Evolutionary conservation across 805 yeast species (phyloP), one percentile per base, ranked within the genome.

Genomic region (Hagleromyces aurorensis): DNA sequence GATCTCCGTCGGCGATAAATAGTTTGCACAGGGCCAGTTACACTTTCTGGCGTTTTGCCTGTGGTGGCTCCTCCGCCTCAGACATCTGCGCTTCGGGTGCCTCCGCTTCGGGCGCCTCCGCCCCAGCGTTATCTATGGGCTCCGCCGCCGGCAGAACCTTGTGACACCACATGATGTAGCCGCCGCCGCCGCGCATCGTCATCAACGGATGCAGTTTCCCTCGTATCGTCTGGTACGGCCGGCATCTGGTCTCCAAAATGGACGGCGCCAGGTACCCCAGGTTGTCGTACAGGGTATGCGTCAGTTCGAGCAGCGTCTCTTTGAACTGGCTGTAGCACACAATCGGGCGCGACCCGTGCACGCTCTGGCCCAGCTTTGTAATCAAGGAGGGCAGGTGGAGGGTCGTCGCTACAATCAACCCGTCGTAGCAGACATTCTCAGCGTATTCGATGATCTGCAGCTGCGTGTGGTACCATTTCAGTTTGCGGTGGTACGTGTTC

Each of bases 171-270:
- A 86, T 61, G 3, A 91, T 53, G 53, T 75, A 89, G 0, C 99
- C 99, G 19, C 96, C 97, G 34, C 80, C 87, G 5, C 94, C 86
- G 46, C 84, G 70, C 68, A 79, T 76, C 0, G 96, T 83, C 99
- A 91, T 91, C 37, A 78, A 51, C 1, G 99, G 99, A 55, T 91
- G 99, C 48, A 89, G 64, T 51, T 93, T 76, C 6, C 97, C 98
- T 12, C 94, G 84, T 16, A 89, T 74, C 3, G 96, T 85, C 62
- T 91, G 99, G 53, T 80, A 87, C 28, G 77, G 78, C 40, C 96
- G 71, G 8, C 81, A 91, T 38, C 83, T 67, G 1, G 93, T 73
- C 55, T 87, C 96, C 38, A 71, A 67, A 13, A 89, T 73, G 10
- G 84, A 72, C 4, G 96, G 94, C 0, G 91, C 89, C 43, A 91